phyloP scores from a whole-genome alignment of 75 land plant genomes.

The Azolla pinnata region DNA sequence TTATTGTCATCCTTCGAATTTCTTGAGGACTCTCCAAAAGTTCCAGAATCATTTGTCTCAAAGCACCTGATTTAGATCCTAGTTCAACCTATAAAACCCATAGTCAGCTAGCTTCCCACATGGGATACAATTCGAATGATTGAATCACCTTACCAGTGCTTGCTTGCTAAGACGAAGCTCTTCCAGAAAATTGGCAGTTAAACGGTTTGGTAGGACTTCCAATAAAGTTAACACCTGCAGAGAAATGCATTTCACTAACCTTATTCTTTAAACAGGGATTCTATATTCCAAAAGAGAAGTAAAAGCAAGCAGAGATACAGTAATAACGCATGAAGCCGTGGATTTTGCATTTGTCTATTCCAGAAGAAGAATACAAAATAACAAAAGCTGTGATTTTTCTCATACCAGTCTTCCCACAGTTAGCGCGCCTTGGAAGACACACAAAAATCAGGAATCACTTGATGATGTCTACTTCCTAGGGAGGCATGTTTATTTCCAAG shows the following conservation, averaged over 20 bases:
- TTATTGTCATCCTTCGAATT: conserved; percentile 81
- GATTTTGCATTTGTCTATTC: no score
- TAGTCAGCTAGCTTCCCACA: background rate
- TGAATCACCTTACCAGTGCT: conserved; percentile 50
- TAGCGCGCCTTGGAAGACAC: no score
- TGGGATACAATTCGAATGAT: background rate
- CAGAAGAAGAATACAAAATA: no score
- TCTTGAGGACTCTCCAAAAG: conserved; percentile 83
- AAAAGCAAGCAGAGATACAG: background rate
- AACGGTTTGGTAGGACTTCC: conserved; percentile 71
- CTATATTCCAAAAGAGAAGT: no score
- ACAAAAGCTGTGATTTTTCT: no score
- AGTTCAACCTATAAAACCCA: conserved; percentile 60
- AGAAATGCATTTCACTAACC: background rate
- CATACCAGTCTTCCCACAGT: no score
- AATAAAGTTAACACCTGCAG: conserved; percentile 67
- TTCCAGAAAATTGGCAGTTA: conserved; percentile 80
- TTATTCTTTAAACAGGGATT: background rate
- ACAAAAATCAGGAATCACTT: no score
- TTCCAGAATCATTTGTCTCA: conserved; percentile 93
- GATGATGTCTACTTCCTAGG: no score
- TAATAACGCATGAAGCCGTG: no score
- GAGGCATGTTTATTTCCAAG: no score
- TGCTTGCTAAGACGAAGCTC: conserved; percentile 92
- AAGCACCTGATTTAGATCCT: conserved; percentile 79